Conservation (phyloP, 768 basidiomycete species). For the Favolaschia claudopus region DNA sequence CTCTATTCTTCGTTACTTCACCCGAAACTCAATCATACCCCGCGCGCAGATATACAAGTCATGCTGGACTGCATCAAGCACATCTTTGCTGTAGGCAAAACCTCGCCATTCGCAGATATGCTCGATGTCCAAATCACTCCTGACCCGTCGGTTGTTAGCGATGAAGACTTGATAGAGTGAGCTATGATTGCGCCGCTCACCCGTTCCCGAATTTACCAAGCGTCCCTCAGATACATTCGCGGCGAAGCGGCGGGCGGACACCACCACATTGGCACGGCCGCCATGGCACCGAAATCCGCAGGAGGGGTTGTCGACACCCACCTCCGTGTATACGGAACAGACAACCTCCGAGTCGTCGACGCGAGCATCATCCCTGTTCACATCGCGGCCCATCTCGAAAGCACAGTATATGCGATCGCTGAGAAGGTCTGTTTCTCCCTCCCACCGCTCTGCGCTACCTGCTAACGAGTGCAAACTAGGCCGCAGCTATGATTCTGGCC, state of each 20-base stretch:
- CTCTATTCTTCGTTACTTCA: background rate
- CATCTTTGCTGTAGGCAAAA: conserved; percentile 8
- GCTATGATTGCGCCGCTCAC: background rate
- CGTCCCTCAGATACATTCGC: conserved; percentile 4
- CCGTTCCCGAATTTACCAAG: no score
- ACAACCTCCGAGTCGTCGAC: conserved; percentile 27
- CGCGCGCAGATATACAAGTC: conserved; percentile 5
- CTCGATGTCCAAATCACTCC: conserved; percentile 1
- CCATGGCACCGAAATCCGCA: background rate
- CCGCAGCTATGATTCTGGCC: no score
- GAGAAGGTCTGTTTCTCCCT: no score
- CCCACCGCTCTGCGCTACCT: no score
- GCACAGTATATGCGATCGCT: conserved; percentile 26
- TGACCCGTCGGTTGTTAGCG: background rate
- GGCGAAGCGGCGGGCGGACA: background rate
- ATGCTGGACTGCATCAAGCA: no score
- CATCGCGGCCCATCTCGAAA: conserved; percentile 23
- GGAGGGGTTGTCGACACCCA: conserved; percentile 25
- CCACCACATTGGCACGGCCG: background rate
- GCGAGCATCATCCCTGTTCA: conserved; percentile 27
- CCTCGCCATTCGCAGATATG: conserved; percentile 2
- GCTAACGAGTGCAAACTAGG: no score
- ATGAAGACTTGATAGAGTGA: conserved; percentile 4
- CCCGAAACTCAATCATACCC: background rate
- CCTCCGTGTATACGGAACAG: conserved; percentile 25